These are phyloP conservation scores for Colletotrichum spaethianum DNA, from an alignment of 2,329 filamentous ascomycete genomes.

Conservation along the genomic window DNA sequence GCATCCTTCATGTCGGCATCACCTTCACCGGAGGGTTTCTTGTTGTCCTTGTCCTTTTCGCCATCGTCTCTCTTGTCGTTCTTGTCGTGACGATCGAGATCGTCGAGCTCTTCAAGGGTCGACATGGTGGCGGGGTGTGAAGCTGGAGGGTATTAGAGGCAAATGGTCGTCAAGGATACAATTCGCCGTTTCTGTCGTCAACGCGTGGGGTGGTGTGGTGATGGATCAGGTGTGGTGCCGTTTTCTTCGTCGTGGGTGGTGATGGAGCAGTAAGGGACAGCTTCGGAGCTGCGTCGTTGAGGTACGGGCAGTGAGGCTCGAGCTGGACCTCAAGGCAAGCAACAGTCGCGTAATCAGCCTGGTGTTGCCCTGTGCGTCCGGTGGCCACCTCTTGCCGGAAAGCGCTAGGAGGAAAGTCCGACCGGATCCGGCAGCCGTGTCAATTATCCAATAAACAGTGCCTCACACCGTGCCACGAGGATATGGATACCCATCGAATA, in stretches of 20 bases:
- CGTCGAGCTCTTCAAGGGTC: constrained; percentile 92
- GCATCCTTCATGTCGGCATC: constrained; percentile 95
- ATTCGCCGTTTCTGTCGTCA: constrained; percentile 21
- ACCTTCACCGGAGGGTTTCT: constrained; percentile 65
- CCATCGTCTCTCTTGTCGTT: constrained; percentile 71
- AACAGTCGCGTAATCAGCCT: constrained; percentile 45
- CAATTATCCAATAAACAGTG: rapidly evolving
- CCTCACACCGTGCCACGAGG: not conserved
- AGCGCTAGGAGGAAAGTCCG: constrained; percentile 42
- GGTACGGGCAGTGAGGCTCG: constrained; percentile 29
- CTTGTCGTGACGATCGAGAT: constrained; percentile 85
- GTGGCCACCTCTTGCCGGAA: constrained; percentile 25
- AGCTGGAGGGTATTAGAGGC: constrained; percentile 19
- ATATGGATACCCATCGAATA: not conserved
- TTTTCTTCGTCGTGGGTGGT: constrained; percentile 28
- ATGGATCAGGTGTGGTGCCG: constrained; percentile 11
- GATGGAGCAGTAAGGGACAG: constrained; percentile 41
- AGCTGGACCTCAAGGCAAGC: constrained; percentile 44
- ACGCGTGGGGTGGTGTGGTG: not conserved
- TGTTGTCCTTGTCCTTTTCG: constrained; percentile 52
- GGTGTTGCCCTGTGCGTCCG: constrained; percentile 41
- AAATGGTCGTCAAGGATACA: not conserved
- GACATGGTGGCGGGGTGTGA: constrained; percentile 73
- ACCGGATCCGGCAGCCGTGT: constrained; percentile 38
- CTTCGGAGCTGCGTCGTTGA: constrained; percentile 41